Evolutionary conservation across 2,329 filamentous ascomycete genomes (phyloP), one percentile per base, ranked within the genome.

Genomic region (Mariannaea sp.): DNA sequence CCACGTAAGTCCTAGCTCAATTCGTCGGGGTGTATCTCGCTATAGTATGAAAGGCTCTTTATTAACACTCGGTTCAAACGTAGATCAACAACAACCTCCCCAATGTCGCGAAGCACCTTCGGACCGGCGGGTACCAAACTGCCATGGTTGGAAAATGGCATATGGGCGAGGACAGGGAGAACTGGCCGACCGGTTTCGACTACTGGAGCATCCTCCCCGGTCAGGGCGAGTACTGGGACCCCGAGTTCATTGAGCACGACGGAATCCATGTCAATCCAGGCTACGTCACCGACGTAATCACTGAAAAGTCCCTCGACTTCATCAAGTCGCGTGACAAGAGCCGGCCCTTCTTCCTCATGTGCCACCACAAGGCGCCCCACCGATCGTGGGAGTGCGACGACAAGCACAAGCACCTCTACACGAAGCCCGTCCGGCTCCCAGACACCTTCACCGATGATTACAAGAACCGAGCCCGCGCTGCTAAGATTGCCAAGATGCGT

Each of bases 91-190:
- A 76, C 30, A 68, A 71, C 12, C 47, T 78, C 3, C 79, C 79
- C 7, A 81, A 81, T 24, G 77, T 81, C 3, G 78, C 78, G 2
- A 82, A 82, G 56, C 71, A 76, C 17, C 67, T 82, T 0, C 72
- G 74, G 2, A 67, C 71, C 0, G 75, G 73, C 20, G 75, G 75
- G 0, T 82, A 81, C 53, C 73, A 73, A 40, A 81, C 78, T 0
- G 78, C 75, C 7, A 81, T 81, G 77, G 66, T 80, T 0, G 79
- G 78, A 0, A 82, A 82, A 60, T 81, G 79, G 78, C 79, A 81
- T 57, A 63, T 82, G 12, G 79, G 79, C 3, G 78, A 82, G 57
- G 78, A 77, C 1, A 53, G 57, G 2, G 65, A 60, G 1, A 75
- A 79, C 45, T 71, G 79, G 51, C 79, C 80, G 0, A 74, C 73